These are phyloP conservation scores for Psilocybe subaeruginosa DNA, from an alignment of 768 basidiomycete genomes.

Conservation along the genomic window DNA sequence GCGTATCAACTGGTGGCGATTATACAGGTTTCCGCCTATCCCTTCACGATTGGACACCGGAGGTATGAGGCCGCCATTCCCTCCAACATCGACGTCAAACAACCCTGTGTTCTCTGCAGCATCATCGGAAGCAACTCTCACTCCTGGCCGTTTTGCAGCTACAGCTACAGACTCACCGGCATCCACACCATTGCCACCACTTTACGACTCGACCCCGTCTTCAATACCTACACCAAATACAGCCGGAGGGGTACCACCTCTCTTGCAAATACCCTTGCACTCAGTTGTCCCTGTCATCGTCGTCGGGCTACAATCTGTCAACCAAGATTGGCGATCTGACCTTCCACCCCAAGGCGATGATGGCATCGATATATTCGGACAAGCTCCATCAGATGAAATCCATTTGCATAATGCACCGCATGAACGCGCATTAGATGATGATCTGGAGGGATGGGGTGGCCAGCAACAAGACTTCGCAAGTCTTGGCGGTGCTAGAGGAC, in stretches of 20 bases:
- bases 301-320: constrained; percentile 80
- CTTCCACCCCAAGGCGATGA: constrained; percentile 23
- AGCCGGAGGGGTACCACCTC: constrained; percentile 1
- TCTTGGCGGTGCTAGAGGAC: constrained; percentile 11
- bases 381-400: constrained; percentile 11
- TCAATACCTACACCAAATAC: constrained; percentile 8
- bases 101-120: background rate
- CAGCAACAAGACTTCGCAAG: constrained; percentile 15
- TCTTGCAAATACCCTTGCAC: constrained; percentile 26
- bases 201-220: constrained; percentile 1
- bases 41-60: constrained; percentile 32
- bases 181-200: constrained; percentile 10
- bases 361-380: constrained; percentile 21
- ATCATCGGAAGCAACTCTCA: background rate
- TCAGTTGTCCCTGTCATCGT: constrained; percentile 82
- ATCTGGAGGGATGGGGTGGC: constrained; percentile 11
- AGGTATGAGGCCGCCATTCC: background rate
- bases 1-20: constrained; percentile 79
- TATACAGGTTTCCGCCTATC: constrained; percentile 83
- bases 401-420: constrained; percentile 3
- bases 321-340: constrained; percentile 42
- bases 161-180: constrained; percentile 3
- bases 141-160: background rate
- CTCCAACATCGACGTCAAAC: background rate
- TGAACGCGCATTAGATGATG: constrained; percentile 14